Conservation (phyloP, 139 green algal genomes). For the Chlorella sp. region DNA sequence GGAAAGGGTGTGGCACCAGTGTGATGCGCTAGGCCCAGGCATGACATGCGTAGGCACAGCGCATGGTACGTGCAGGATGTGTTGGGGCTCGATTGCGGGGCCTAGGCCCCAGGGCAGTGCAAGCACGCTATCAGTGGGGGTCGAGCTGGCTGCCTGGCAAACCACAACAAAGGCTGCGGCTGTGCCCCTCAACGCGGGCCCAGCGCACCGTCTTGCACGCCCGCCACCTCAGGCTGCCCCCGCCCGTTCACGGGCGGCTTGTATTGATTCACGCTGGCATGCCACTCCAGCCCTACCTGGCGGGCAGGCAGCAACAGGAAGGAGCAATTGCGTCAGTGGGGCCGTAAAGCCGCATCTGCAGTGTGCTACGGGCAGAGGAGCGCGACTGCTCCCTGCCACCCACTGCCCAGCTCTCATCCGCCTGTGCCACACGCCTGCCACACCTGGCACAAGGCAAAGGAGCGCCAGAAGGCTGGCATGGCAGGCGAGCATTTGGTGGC, state of each 20-base stretch:
- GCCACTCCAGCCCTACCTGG: slow-evolving; percentile 14
- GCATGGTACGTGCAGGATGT: not conserved
- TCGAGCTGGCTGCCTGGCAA: too few species aligned
- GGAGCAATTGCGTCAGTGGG: too few species aligned
- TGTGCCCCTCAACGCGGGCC: too few species aligned
- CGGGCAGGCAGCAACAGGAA: not conserved
- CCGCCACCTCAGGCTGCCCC: not conserved
- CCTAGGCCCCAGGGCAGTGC: too few species aligned
- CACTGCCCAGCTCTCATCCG: too few species aligned
- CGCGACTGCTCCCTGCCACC: too few species aligned
- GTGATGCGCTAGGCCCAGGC: too few species aligned
- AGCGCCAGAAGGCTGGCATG: slow-evolving; percentile 21
- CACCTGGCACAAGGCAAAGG: slow-evolving; percentile 9
- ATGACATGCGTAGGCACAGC: not conserved
- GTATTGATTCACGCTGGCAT: not conserved
- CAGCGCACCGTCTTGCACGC: not conserved
- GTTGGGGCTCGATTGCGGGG: too few species aligned
- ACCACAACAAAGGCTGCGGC: too few species aligned
- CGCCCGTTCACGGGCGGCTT: not conserved
- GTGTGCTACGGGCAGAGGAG: too few species aligned
- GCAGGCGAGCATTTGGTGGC: not conserved
- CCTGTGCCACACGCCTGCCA: not conserved
- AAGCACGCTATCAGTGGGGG: too few species aligned
- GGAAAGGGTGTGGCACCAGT: too few species aligned
- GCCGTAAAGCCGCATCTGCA: not conserved